Evolutionary conservation across 2,329 filamentous ascomycete genomes (phyloP).

Genomic region (Alternaria viburni): DNA sequence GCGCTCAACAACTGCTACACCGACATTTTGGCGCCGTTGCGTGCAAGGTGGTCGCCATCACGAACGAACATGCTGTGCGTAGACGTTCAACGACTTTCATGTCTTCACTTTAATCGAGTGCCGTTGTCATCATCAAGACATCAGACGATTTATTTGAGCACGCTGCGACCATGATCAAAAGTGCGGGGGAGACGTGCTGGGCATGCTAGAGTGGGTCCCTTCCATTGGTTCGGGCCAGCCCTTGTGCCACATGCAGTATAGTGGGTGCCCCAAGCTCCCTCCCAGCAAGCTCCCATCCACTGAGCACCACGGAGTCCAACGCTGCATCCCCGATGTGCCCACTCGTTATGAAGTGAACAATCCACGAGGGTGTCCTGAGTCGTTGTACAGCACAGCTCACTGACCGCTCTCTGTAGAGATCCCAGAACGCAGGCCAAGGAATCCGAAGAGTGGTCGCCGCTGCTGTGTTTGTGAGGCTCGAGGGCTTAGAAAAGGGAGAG

Average conservation of each 20-base stretch:
- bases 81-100: background rate
- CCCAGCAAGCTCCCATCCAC: conserved; percentile 1
- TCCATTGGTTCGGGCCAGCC: conserved; percentile 18
- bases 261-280: conserved; percentile 8
- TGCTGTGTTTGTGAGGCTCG: conserved; percentile 4
- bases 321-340: conserved; percentile 18
- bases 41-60: background rate
- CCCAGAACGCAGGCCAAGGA: conserved; percentile 11
- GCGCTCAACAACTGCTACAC: conserved; percentile 21
- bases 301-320: conserved; percentile 14
- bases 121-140: background rate
- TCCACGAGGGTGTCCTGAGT: conserved; percentile 4
- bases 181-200: conserved; percentile 17
- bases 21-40: conserved; percentile 22
- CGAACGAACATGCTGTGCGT: background rate
- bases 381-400: conserved; percentile 5
- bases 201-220: conserved; percentile 6
- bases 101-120: background rate
- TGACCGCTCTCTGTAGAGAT: conserved; percentile 14
- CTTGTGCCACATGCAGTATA: conserved; percentile 3
- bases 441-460: background rate
- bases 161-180: conserved; percentile 8
- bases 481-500: conserved; percentile 16
- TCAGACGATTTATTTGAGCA: conserved; percentile 4
- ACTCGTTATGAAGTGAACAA: conserved; percentile 7